phyloP scores from a whole-genome alignment of 169 alveolate species.

The Plasmodium vivax region DNA sequence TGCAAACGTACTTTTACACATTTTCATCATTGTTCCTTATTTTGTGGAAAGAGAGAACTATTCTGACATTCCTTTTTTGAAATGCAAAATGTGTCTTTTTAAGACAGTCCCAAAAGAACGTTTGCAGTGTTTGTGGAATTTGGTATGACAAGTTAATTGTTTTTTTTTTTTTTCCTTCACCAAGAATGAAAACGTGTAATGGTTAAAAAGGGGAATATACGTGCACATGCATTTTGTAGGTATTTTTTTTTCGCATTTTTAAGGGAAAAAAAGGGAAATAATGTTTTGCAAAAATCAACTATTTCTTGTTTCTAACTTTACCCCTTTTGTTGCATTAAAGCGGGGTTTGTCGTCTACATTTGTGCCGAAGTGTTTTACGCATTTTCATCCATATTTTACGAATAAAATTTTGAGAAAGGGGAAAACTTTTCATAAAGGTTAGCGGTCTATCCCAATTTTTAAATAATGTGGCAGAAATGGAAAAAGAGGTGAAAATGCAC shows the following conservation, averaged over 20 bases:
- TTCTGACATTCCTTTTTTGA: conserved; percentile 17
- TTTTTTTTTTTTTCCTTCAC: not conserved
- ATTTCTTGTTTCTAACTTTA: conserved; percentile 5
- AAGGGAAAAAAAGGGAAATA: conserved; percentile 23
- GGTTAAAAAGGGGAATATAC: not conserved
- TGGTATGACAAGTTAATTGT: not conserved
- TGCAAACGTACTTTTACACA: not conserved
- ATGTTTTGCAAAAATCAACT: not conserved
- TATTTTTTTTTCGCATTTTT: conserved; percentile 7
- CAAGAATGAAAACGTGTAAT: conserved; percentile 4
- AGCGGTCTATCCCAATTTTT: not conserved
- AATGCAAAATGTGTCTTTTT: conserved; percentile 13
- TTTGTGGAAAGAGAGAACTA: not conserved
- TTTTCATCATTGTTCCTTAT: conserved; percentile 8
- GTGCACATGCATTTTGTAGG: conserved; percentile 21
- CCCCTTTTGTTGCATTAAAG: not conserved
- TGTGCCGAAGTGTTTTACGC: not conserved
- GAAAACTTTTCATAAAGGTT: not conserved
- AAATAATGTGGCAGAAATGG: not conserved
- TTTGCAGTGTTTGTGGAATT: not conserved
- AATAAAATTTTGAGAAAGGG: not conserved
- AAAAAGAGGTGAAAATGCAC: not conserved
- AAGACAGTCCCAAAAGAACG: not conserved
- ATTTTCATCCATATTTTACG: not conserved
- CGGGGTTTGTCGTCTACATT: not conserved